Conservation (phyloP, 495 filamentous ascomycete genomes). For the Sordaria brevicollis region DNA sequence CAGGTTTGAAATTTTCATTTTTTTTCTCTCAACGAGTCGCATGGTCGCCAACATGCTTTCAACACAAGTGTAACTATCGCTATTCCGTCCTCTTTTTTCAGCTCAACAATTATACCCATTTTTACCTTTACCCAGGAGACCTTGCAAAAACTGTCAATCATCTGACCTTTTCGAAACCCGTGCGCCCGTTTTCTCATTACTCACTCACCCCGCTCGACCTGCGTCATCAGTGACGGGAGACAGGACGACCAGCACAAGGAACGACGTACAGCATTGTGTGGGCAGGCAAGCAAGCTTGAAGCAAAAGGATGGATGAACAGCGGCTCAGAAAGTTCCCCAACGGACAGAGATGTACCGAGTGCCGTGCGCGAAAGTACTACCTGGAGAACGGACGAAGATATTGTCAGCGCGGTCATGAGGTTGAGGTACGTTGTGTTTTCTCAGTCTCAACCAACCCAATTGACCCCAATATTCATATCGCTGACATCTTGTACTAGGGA, state of each 20-base stretch:
- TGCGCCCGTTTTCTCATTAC: background rate
- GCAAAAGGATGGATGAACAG: background rate
- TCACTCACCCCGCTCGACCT: background rate
- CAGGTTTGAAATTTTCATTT: background rate
- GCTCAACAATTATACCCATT: background rate
- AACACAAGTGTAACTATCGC: background rate
- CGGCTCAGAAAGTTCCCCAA: slow-evolving; percentile 22
- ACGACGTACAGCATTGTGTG: background rate
- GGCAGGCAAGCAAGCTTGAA: background rate
- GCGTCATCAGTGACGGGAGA: background rate
- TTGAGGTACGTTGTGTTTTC: slow-evolving; percentile 24
- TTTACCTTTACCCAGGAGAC: background rate
- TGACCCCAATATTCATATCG: background rate
- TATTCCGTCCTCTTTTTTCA: background rate
- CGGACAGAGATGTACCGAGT: slow-evolving; percentile 37
- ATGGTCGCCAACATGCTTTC: background rate
- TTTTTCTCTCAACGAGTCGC: background rate
- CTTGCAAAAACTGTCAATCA: background rate
- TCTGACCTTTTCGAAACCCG: background rate
- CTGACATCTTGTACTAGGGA: slow-evolving; percentile 16
- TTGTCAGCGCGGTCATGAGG: slow-evolving; percentile 43
- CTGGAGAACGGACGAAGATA: slow-evolving; percentile 39
- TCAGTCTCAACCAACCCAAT: background rate
- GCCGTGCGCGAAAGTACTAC: slow-evolving; percentile 37
- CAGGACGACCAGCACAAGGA: no score